Evolutionary conservation across 495 filamentous ascomycete species (phyloP), one percentile per base, ranked within the genome.

Genomic region (Aspergillus affinis): DNA sequence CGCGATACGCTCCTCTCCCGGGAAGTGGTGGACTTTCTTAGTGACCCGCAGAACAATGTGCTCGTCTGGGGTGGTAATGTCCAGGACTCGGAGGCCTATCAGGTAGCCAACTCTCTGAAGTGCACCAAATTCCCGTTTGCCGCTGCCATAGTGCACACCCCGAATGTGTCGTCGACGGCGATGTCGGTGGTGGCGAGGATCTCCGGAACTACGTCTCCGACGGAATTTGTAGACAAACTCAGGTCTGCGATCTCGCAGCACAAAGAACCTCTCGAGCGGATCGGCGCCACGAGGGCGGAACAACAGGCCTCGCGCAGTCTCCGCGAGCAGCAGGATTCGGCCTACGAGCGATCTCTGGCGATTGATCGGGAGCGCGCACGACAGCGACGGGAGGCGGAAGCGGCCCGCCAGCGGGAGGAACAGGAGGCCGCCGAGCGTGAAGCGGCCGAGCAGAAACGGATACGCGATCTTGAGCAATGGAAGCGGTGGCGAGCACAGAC

Each of bases 11-110:
- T 98, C 0, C 79, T 95, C 8, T 82, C 88, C 12, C 84, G 83
- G 18, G 88, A 93, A 50, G 84, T 96, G 3, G 78, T 87, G 18
- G 70, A 77, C 23, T 96, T 90, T 59, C 65, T 98, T 68, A 88
- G 84, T 55, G 81, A 91, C 59, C 81, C 85, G 3, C 74, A 78
- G 41, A 89, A 92, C 68, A 88, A 90, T 61, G 82, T 97, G 46
- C 77, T 97, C 3, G 69, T 98, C 4, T 98, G 94, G 94, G 91
- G 85, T 19, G 94, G 95, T 19, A 95, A 88, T 60, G 88, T 98
- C 1, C 86, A 89, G 61, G 94, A 98, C 67, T 86, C 91, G 5
- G 94, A 98, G 72, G 89, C 92, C 6, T 97, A 96, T 69, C 92
- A 97, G 70, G 91, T 97, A 23, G 83, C 92, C 32, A 84, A 82